Percentiles rank a stretch among this genome's conserved stretches.
These are phyloP conservation scores for Carex cristatella DNA, from an alignment of 176 grass and related monocot species.

Conservation along the genomic window DNA sequence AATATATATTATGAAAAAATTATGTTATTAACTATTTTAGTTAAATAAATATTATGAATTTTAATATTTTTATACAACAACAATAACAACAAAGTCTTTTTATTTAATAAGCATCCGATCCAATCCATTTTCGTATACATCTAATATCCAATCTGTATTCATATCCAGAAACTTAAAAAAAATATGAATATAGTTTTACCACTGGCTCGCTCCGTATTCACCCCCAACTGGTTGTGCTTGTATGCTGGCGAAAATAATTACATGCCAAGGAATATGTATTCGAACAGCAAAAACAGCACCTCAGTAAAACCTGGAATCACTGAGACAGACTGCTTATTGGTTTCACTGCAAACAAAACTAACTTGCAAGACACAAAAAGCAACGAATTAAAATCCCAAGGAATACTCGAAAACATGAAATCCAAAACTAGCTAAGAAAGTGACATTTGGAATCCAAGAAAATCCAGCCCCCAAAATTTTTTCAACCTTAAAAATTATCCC, in stretches of 20 bases:
- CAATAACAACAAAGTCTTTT: too few species aligned
- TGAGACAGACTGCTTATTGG: background rate
- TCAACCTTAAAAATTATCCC: slow-evolving; percentile 2
- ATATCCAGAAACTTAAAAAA: too few species aligned
- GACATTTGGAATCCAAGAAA: slow-evolving; percentile 23
- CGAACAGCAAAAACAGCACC: background rate
- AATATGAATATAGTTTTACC: too few species aligned
- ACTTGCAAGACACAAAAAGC: slow-evolving; percentile 13
- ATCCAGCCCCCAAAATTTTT: background rate
- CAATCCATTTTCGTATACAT: too few species aligned
- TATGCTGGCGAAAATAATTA: background rate
- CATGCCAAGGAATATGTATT: background rate
- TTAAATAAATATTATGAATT: too few species aligned
- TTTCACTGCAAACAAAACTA: slow-evolving; percentile 21
- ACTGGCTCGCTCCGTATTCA: too few species aligned
- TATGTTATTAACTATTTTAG: too few species aligned
- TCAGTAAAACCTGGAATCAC: background rate
- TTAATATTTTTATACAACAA: too few species aligned
- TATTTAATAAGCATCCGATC: too few species aligned
- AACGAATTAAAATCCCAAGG: slow-evolving; percentile 22
- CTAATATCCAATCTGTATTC: too few species aligned
- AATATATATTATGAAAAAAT: too few species aligned
- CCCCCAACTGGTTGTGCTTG: background rate
- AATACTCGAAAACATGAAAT: slow-evolving; percentile 3
- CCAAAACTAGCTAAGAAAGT: background rate